Base-by-base conservation (phyloP, 768 basidiomycete genomes). In the Galerina sulciceps region DNA sequence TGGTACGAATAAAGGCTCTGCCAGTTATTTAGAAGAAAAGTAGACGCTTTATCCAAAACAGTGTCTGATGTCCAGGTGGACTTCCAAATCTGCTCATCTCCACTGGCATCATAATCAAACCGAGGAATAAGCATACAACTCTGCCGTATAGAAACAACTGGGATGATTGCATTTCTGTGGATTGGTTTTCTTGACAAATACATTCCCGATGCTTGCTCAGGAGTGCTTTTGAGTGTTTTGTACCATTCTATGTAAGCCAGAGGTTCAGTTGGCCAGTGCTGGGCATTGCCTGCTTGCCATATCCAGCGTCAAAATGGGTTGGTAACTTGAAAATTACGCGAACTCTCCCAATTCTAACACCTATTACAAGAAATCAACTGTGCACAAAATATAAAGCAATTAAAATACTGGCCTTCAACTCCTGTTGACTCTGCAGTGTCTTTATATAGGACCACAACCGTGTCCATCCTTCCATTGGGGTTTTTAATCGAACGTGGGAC, bases 401-500 rank as follows among this genome's bases (percentile, higher is more conserved):
- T 26, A 14, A 15, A 42, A 42, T 15, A 42, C 50, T 35, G 36
- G 61, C 64, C 64, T 49, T 50, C 34, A 14, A 64, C 26, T 17
- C 59, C 63, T 34, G 63, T 66, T 4, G 58, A 56, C 42, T 67
- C 64, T 40, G 64, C 66, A 49, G 36, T 50, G 38, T 57, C 22
- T 14, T 42, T 46, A 18, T 47, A 36, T 4, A 65, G 49, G 9
- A 61, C 66, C 22, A 69, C 55, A 6, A 66, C 63, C 11, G 66
- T 67, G 43, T 69, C 68, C 56, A 66, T 67, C 2, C 64, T 47
- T 11, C 63, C 53, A 43, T 40, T 34, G 14, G 60, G 20, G 35
- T 18, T 17, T 23, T 20, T 34, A 10, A 50, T 38, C 10, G 56
- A 36, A 6, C 13, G 18, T 22, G 64, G 64, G 38, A 62, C 34